These are phyloP conservation scores for Stereum hirsutum DNA, from an alignment of 1,284 basidiomycete species.

Conservation along the genomic window DNA sequence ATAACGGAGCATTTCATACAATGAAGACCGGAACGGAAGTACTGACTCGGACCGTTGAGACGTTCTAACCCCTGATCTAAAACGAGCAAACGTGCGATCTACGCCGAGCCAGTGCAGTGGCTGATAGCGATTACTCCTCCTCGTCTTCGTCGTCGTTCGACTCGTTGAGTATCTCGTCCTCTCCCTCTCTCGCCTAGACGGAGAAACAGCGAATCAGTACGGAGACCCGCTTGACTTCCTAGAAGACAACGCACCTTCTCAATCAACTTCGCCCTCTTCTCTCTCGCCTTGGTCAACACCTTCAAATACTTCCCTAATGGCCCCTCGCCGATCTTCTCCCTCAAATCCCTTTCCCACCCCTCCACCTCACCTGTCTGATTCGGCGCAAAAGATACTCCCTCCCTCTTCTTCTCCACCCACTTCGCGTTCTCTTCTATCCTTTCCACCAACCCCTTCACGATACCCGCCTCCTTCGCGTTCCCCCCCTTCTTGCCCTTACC, in stretches of 20 bases:
- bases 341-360: slow-evolving; percentile 58
- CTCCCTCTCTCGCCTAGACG: slow-evolving; percentile 53
- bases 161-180: slow-evolving; percentile 59
- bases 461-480: slow-evolving; percentile 42
- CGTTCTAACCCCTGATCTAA: too few relatives aligned
- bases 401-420: slow-evolving; percentile 68
- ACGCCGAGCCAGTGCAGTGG: too few relatives aligned
- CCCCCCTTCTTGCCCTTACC: slow-evolving; percentile 19
- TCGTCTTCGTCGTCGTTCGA: slow-evolving; percentile 9
- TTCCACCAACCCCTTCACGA: slow-evolving; percentile 73
- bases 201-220: slow-evolving; percentile 4
- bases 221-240: background rate
- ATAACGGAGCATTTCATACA: too few relatives aligned
- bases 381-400: slow-evolving; percentile 66
- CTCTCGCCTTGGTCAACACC: slow-evolving; percentile 74
- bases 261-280: slow-evolving; percentile 63
- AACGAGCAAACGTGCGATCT: too few relatives aligned
- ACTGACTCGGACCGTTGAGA: too few relatives aligned
- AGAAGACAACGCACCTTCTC: slow-evolving; percentile 53
- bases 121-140: background rate
- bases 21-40: too few relatives aligned
- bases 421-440: slow-evolving; percentile 76
- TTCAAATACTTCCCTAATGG: slow-evolving; percentile 78
- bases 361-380: slow-evolving; percentile 60
- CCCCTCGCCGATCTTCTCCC: slow-evolving; percentile 60